Evolutionary conservation across 2,329 filamentous ascomycete genomes (phyloP), one percentile per base, ranked within the genome.

Genomic region (Trichoderma harzianum): DNA sequence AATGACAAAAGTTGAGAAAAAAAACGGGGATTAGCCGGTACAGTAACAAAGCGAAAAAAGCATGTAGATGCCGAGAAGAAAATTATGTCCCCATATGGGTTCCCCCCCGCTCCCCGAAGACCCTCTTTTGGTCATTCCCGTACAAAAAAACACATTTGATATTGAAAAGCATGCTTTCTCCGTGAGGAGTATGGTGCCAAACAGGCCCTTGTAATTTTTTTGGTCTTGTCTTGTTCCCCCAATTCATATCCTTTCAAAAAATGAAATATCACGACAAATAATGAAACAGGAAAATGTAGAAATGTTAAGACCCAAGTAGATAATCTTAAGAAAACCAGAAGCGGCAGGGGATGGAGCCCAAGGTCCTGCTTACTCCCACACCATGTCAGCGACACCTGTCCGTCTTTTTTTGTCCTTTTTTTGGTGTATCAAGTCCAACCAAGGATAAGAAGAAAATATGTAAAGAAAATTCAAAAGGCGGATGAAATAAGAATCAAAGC

Each of bases 61-160:
- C 36, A 69, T 61, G 36, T 69, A 69, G 36, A 69, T 69, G 57
- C 57, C 57, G 66, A 43, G 21, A 69, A 57, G 64, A 67, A 69
- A 62, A 61, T 62, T 69, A 62, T 69, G 39, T 47, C 66, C 57
- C 32, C 66, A 69, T 69, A 51, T 32, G 57, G 66, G 26, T 36
- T 34, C 66, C 55, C 63, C 36, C 43, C 63, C 43, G 47, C 39
- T 61, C 39, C 55, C 57, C 57, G 14, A n/a, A 47, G 65, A 68
- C 65, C 66, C 66, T 61, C 66, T 69, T 69, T 62, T 69, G 66
- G 39, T 53, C 66, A 69, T 18, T 24, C 39, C 43, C 30, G 30
- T 34, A 58, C 21, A 55, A 36, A 36, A 51, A 69, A 53, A 36
- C 21, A 62, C 66, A 62, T 61, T 57, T 58, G 39, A 26, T 36